Evolutionary conservation across 139 green algal genomes (phyloP).

Genomic region (Coelastrella sp.): DNA sequence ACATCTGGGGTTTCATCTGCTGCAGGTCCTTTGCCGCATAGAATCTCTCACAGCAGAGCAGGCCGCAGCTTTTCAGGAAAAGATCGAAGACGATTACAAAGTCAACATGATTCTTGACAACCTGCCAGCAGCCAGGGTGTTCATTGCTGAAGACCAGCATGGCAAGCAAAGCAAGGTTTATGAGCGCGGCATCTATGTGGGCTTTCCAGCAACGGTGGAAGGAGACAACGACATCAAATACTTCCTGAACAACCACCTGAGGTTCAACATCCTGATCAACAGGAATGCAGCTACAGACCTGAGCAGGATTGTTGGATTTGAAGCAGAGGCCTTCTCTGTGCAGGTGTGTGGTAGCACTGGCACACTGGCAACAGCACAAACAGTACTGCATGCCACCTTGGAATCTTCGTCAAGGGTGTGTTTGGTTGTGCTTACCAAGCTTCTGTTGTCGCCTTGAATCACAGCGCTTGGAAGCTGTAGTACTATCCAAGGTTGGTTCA

Average conservation of each 20-base stretch:
- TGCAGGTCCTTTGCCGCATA: conserved; percentile 88
- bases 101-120: conserved; percentile 99
- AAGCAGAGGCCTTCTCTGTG: conserved; percentile 94
- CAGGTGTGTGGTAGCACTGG: too few species aligned
- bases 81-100: conserved; percentile 96
- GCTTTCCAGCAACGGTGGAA: too few species aligned
- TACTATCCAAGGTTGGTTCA: too few species aligned
- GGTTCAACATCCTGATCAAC: conserved; percentile 98
- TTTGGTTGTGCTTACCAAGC: too few species aligned
- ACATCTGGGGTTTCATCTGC: too few species aligned
- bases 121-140: conserved; percentile 94
- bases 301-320: conserved; percentile 96
- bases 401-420: too few species aligned
- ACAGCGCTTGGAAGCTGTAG: too few species aligned
- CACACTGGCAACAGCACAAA: too few species aligned
- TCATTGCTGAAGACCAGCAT: conserved; percentile 82
- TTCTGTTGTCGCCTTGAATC: too few species aligned
- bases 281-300: conserved; percentile 79
- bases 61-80: conserved; percentile 82
- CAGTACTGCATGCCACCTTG: too few species aligned
- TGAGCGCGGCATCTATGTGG: conserved; percentile 95
- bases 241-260: conserved; percentile 97
- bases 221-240: conserved; percentile 65
- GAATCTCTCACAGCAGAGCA: conserved; percentile 76
- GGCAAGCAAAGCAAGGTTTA: conserved; percentile 88